Conservation (phyloP, 495 filamentous ascomycete species). For the Aspergillus indologenus region DNA sequence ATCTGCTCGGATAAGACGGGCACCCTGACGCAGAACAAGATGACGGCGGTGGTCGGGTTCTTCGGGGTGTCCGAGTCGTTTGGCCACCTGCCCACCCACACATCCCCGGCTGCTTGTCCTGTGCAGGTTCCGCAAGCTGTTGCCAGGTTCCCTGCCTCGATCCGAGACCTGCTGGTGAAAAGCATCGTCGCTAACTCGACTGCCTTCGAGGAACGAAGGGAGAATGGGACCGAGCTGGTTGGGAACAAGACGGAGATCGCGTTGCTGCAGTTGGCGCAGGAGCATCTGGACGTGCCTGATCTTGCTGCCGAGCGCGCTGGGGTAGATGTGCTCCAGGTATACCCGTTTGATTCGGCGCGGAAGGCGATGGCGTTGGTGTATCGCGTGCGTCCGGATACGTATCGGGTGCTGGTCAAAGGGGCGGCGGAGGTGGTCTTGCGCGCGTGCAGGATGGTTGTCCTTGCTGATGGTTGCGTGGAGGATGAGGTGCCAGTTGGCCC, state of each 20-base stretch:
- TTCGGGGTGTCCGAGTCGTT: conserved; percentile 37
- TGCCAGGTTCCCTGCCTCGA: neutral
- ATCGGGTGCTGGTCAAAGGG: conserved; percentile 68
- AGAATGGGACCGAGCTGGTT: conserved; percentile 58
- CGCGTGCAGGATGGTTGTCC: neutral
- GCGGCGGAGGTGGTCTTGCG: conserved; percentile 72
- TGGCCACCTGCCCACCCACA: neutral
- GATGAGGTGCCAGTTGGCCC: conserved; percentile 47
- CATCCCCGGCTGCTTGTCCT: conserved; percentile 21
- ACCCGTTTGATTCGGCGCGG: conserved; percentile 71
- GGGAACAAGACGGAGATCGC: conserved; percentile 80
- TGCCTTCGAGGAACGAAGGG: conserved; percentile 68
- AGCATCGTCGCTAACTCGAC: conserved; percentile 75
- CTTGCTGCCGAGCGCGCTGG: conserved; percentile 62
- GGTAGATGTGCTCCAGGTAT: conserved; percentile 59
- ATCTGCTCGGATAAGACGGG: conserved; percentile 88
- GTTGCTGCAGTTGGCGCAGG: conserved; percentile 62
- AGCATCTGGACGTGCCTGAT: conserved; percentile 63
- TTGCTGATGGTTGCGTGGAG: conserved; percentile 59
- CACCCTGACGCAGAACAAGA: conserved; percentile 82
- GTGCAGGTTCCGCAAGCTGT: neutral
- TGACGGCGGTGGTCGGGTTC: conserved; percentile 64
- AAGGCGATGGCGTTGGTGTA: conserved; percentile 75
- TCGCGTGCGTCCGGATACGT: conserved; percentile 51
- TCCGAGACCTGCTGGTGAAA: conserved; percentile 43